Evolutionary conservation across 495 filamentous ascomycete genomes (phyloP).

Genomic region (Cercophora samala): DNA sequence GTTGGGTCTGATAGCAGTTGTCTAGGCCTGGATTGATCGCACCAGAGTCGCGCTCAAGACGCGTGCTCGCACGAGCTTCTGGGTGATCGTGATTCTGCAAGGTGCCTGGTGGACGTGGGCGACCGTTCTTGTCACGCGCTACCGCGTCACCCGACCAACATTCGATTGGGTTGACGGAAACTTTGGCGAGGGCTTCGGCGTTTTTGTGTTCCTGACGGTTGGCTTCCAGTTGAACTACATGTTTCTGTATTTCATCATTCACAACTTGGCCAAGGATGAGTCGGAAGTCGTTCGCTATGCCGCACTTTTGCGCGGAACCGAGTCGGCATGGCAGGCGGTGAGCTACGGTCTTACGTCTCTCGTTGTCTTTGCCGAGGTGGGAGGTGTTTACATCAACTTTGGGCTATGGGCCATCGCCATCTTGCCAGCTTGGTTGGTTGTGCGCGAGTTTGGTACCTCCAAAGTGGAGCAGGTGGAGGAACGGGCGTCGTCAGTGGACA

Average conservation of each 20-base stretch:
- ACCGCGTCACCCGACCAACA: conserved; percentile 46
- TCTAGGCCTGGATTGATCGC: conserved; percentile 49
- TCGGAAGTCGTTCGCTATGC: conserved; percentile 60
- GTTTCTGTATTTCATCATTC: conserved; percentile 62
- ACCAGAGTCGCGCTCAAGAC: conserved; percentile 47
- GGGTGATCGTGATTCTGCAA: conserved; percentile 49
- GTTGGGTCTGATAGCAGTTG: neutral
- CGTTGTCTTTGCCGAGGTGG: conserved; percentile 55
- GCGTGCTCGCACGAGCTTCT: conserved; percentile 40
- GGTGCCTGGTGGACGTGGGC: conserved; percentile 63
- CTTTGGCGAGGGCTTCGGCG: conserved; percentile 55
- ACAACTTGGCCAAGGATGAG: conserved; percentile 53
- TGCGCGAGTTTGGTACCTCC: conserved; percentile 50
- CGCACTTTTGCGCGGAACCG: conserved; percentile 57
- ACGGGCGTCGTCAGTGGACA: neutral
- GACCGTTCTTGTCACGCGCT: conserved; percentile 53
- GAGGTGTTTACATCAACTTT: conserved; percentile 61
- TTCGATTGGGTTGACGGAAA: conserved; percentile 57
- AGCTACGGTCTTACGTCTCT: conserved; percentile 59
- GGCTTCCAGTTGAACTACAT: conserved; percentile 65
- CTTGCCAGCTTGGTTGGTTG: conserved; percentile 57
- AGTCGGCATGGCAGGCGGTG: conserved; percentile 61
- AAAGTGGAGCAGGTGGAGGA: conserved; percentile 9
- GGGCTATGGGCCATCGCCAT: conserved; percentile 57
- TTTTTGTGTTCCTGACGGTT: conserved; percentile 56